Evolutionary conservation across 805 yeast genomes (phyloP), one percentile per base, ranked within the genome.

Genomic region (Lipomyces orientalis): DNA sequence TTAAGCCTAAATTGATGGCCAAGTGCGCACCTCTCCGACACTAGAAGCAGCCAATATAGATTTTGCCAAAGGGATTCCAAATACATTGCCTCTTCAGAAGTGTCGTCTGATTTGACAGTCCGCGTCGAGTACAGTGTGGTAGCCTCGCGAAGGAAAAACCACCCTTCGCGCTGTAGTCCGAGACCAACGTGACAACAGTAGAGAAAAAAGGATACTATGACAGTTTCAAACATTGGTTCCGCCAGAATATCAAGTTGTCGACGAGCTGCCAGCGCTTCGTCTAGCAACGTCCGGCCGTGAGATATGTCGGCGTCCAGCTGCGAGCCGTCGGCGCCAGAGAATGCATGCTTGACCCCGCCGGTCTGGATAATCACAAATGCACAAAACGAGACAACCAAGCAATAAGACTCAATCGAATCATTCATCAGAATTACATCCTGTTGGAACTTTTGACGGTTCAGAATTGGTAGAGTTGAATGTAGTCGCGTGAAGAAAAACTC

Each of bases 311-410:
- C 39, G 10, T 56, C n/a, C 59, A 56, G 29, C 37, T 9, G 59
- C 25, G 37, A 25, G 10, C 5, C 49, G 8, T 37, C 59, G 16
- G 59, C 29, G 14, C 5, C 46, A 14, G 39, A 31, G 7, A 56
- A 1, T 8, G 39, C 5, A 35, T 29, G 59, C 5, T 37, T 34
- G 25, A 56, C 25, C 16, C 29, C 59, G 14, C 59, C 59, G 51
- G 59, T 56, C 37, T 56, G 59, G 59, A 56, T 31, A 34, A 56
- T 22, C 16, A 56, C 59, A 35, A 25, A 56, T n/a, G 59, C 59
- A 29, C 59, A 56, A 14, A 56, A 31, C 16, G 59, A 56, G 25
- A 16, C 39, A n/a, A 56, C 37, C 59, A 56, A 34, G n/a, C 49
- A 56, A 16, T 56, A 37, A 14, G 59, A 25, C 16, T 37, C 25